phyloP scores from a whole-genome alignment of 225 moss, liverwort and hornwort species.

The Ulota crispa region DNA sequence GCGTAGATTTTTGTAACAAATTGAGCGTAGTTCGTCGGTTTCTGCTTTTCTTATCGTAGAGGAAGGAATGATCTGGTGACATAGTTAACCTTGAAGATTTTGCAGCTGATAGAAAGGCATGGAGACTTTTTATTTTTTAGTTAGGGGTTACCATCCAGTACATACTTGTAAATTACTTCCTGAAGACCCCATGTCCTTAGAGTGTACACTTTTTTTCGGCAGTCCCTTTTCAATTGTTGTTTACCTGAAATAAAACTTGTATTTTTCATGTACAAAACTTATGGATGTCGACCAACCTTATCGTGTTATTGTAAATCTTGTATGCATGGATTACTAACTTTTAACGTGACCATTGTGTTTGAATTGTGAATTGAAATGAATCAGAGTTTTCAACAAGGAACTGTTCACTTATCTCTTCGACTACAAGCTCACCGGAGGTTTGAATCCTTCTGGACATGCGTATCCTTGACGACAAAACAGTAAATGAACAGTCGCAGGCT shows the following conservation, averaged over 20 bases:
- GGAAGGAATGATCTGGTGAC: background rate
- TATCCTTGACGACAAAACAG: background rate
- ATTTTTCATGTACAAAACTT: constrained; percentile 26
- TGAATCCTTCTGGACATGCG: background rate
- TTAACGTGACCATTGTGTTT: background rate
- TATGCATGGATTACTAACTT: background rate
- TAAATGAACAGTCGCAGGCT: background rate
- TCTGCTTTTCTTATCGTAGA: background rate
- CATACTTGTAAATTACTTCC: constrained; percentile 42
- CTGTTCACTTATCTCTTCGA: background rate
- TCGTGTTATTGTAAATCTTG: background rate
- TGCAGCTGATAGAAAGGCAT: constrained; percentile 18
- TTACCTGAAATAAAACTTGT: background rate
- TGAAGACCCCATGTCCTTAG: constrained; percentile 22
- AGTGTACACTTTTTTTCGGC: constrained; percentile 31
- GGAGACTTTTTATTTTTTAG: constrained; percentile 6
- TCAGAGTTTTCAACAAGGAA: background rate
- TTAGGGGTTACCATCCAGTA: constrained; percentile 16
- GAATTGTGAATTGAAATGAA: background rate
- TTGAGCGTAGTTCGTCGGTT: constrained; percentile 23
- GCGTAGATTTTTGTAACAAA: constrained; percentile 24
- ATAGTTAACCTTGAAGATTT: constrained; percentile 26
- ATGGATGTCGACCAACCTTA: background rate
- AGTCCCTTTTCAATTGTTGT: background rate
- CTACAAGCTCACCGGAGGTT: background rate